phyloP scores from a whole-genome alignment of 2,329 filamentous ascomycete genomes.

The Chaetomiaceae sp. region DNA sequence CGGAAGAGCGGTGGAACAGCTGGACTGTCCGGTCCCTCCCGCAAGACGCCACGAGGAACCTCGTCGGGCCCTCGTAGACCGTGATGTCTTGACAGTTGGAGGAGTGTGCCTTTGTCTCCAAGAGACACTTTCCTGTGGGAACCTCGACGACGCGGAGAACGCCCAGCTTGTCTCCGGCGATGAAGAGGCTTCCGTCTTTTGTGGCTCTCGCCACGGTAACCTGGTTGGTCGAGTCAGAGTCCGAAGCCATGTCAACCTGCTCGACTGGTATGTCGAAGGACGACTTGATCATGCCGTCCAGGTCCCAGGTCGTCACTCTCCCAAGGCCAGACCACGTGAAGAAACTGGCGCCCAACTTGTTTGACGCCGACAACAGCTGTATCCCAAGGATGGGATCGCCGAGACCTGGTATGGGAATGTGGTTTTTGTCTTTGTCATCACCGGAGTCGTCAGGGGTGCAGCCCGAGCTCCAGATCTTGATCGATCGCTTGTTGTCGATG shows the following conservation, averaged over 20 bases:
- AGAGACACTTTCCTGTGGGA: slow-evolving; percentile 54
- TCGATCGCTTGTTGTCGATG: slow-evolving; percentile 69
- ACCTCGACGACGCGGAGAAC: slow-evolving; percentile 68
- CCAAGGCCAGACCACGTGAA: slow-evolving; percentile 86
- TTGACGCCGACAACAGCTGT: slow-evolving; percentile 56
- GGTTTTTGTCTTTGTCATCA: slow-evolving; percentile 38
- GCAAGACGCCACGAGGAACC: slow-evolving; percentile 71
- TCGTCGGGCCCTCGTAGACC: slow-evolving; percentile 58
- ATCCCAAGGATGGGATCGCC: slow-evolving; percentile 70
- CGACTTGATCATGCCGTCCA: slow-evolving; percentile 63
- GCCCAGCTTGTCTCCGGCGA: slow-evolving; percentile 85
- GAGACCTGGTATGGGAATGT: slow-evolving; percentile 57
- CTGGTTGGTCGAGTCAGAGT: slow-evolving; percentile 54
- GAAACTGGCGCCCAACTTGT: slow-evolving; percentile 64
- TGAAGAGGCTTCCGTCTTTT: slow-evolving; percentile 59
- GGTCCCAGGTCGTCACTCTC: slow-evolving; percentile 75
- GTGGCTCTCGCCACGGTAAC: slow-evolving; percentile 58
- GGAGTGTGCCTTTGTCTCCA: slow-evolving; percentile 80
- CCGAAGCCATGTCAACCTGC: slow-evolving; percentile 46
- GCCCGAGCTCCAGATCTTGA: slow-evolving; percentile 59
- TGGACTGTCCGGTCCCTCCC: slow-evolving; percentile 90
- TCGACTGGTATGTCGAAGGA: slow-evolving; percentile 67
- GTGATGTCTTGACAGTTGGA: slow-evolving; percentile 80
- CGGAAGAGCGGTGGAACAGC: slow-evolving; percentile 63
- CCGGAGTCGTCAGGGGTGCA: slow-evolving; percentile 39